Percentiles rank a stretch among this genome's conserved stretches.
These are phyloP conservation scores for Ganoderma boninense DNA, from an alignment of 1,284 basidiomycete genomes.

Conservation along the genomic window DNA sequence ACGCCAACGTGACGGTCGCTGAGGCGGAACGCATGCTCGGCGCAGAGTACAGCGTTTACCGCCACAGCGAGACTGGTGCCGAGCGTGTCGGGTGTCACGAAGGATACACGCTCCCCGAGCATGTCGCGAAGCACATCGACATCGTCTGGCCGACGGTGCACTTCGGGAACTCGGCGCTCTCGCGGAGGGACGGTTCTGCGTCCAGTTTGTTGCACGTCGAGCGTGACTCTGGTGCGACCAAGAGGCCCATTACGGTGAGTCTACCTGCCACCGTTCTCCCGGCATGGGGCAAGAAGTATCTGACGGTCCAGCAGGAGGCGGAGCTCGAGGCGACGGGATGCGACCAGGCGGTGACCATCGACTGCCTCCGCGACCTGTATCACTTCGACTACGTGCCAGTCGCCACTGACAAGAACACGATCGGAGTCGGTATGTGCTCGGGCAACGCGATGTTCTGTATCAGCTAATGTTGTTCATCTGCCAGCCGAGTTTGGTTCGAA, in stretches of 20 bases:
- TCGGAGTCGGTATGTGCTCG: slow-evolving; percentile 25
- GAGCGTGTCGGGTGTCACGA: slow-evolving; percentile 40
- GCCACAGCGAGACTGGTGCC: slow-evolving; percentile 45
- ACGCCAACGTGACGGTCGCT: slow-evolving; percentile 50
- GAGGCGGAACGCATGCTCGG: slow-evolving; percentile 54
- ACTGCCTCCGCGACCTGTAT: slow-evolving; percentile 31
- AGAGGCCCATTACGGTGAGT: not conserved
- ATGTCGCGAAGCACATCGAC: slow-evolving; percentile 36
- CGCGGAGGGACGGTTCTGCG: slow-evolving; percentile 2
- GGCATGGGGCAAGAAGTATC: not conserved
- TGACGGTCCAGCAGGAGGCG: not conserved
- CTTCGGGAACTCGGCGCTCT: slow-evolving; percentile 22
- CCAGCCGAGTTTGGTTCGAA: slow-evolving; percentile 58
- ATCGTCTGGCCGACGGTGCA: slow-evolving; percentile 36
- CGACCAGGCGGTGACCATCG: slow-evolving; percentile 27
- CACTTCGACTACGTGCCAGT: slow-evolving; percentile 25
- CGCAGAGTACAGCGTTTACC: slow-evolving; percentile 55
- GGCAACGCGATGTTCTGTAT: too few species aligned
- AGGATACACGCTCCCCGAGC: slow-evolving; percentile 36
- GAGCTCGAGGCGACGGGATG: slow-evolving; percentile 19
- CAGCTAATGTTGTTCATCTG: slow-evolving; percentile 42
- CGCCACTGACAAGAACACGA: slow-evolving; percentile 21
- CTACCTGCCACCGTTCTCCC: not conserved
- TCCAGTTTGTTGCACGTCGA: not conserved
- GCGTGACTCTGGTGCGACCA: not conserved